These are phyloP conservation scores for Fusarium pilosicola DNA, from an alignment of 2,329 filamentous ascomycete species.

Conservation along the genomic window DNA sequence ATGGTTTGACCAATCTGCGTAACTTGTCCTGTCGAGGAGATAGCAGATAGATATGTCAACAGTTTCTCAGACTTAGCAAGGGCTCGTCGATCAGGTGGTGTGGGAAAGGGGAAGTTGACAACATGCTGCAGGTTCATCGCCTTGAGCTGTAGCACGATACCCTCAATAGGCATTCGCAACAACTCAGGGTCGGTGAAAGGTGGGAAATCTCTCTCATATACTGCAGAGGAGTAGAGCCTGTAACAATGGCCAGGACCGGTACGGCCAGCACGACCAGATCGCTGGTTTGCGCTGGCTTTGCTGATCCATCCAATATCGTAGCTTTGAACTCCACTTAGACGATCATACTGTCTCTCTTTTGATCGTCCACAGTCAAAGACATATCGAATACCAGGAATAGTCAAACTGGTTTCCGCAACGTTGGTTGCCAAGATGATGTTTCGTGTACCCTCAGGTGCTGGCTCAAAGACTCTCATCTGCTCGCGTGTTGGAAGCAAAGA, in stretches of 20 bases:
- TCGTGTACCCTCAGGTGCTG: constrained; percentile 82
- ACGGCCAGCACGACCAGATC: constrained; percentile 92
- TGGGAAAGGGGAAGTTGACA: constrained; percentile 95
- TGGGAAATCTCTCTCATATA: constrained; percentile 89
- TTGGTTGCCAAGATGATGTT: constrained; percentile 94
- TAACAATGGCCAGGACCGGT: constrained; percentile 98
- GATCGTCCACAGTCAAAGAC: constrained; percentile 94
- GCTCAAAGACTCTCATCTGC: constrained; percentile 89
- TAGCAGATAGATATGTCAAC: constrained; percentile 84
- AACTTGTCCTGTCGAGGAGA: constrained; percentile 76
- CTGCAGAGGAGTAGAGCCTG: constrained; percentile 90
- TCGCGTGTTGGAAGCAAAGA: constrained; percentile 91
- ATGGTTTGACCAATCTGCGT: constrained; percentile 84
- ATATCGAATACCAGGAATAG: constrained; percentile 93
- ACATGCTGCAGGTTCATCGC: constrained; percentile 92
- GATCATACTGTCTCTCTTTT: constrained; percentile 91
- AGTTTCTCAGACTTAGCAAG: constrained; percentile 87
- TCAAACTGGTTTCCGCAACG: constrained; percentile 95
- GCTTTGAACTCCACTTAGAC: constrained; percentile 90
- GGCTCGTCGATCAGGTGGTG: constrained; percentile 80
- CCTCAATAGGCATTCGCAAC: constrained; percentile 89
- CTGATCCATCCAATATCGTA: constrained; percentile 98
- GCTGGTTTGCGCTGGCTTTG: constrained; percentile 93
- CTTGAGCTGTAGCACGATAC: constrained; percentile 92
- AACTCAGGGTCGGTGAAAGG: constrained; percentile 91